Conservation (phyloP, 257 asterid genomes). For the Solanum pennellii region DNA sequence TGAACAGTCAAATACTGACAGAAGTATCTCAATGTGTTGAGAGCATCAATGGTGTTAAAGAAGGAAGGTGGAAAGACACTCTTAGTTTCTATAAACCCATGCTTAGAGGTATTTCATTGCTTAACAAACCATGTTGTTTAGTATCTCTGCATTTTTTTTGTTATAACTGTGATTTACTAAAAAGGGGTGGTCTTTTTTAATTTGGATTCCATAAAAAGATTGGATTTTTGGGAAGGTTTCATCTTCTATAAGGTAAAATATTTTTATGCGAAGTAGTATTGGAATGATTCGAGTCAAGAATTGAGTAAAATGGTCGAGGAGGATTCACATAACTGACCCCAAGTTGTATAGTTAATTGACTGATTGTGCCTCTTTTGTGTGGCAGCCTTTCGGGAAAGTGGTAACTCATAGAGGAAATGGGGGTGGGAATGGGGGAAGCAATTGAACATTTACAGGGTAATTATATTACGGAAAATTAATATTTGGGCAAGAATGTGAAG, state of each 20-base stretch:
- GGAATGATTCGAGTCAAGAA: not conserved
- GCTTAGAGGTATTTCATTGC: slow-evolving; percentile 41
- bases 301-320: not conserved
- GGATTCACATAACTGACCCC: not conserved
- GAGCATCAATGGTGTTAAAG: slow-evolving; percentile 79
- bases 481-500: not conserved
- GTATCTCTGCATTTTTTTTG: not conserved
- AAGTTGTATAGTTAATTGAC: not conserved
- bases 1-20: slow-evolving; percentile 70
- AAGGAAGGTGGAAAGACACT: slow-evolving; percentile 88
- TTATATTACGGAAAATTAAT: not conserved
- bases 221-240: not conserved
- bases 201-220: not conserved
- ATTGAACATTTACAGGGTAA: not conserved
- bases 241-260: not conserved
- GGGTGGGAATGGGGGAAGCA: not conserved
- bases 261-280: not conserved
- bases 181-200: not conserved
- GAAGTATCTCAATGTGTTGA: slow-evolving; percentile 92
- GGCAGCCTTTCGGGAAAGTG: not conserved
- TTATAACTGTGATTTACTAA: not conserved
- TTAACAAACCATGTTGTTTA: not conserved
- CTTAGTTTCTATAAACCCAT: slow-evolving; percentile 81
- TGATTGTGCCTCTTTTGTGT: not conserved
- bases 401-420: not conserved